Conservation (phyloP, 1,139 yeast genomes). For the Blastobotrys serpentis region DNA sequence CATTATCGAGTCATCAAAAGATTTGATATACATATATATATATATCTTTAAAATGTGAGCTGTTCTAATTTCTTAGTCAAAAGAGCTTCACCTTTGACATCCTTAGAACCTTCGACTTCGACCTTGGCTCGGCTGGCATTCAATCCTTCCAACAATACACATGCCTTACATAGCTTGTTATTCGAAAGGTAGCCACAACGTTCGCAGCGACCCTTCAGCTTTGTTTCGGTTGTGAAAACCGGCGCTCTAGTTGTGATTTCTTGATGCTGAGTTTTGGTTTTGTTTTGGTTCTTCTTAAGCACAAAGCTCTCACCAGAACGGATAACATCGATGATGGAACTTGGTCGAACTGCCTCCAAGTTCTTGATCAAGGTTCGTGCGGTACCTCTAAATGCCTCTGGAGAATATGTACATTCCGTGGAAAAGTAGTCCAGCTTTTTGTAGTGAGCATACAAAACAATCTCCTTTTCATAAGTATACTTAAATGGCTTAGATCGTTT, state of each 20-base stretch:
- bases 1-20: no score
- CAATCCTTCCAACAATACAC: slow-evolving; percentile 80
- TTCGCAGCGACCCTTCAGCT: slow-evolving; percentile 52
- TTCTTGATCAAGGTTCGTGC: slow-evolving; percentile 90
- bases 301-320: slow-evolving; percentile 89
- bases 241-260: slow-evolving; percentile 15
- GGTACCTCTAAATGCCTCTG: slow-evolving; percentile 97
- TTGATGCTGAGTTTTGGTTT: slow-evolving; percentile 6
- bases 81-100: slow-evolving; percentile 61
- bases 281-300: slow-evolving; percentile 41
- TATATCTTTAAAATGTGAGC: slow-evolving; percentile 52
- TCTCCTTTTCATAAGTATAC: slow-evolving; percentile 94
- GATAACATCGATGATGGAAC: slow-evolving; percentile 91
- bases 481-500: slow-evolving; percentile 95
- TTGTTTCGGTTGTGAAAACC: slow-evolving; percentile 13
- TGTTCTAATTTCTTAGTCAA: slow-evolving; percentile 63
- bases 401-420: slow-evolving; percentile 97
- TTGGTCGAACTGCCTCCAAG: slow-evolving; percentile 85
- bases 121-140: slow-evolving; percentile 60
- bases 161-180: slow-evolving; percentile 88
- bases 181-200: slow-evolving; percentile 91
- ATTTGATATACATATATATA: no score
- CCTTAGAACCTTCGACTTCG: slow-evolving; percentile 42
- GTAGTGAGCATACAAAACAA: slow-evolving; percentile 95
- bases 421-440: slow-evolving; percentile 93